Base-by-base conservation (phyloP, 768 basidiomycete species). In the Pholiota microspora region DNA sequence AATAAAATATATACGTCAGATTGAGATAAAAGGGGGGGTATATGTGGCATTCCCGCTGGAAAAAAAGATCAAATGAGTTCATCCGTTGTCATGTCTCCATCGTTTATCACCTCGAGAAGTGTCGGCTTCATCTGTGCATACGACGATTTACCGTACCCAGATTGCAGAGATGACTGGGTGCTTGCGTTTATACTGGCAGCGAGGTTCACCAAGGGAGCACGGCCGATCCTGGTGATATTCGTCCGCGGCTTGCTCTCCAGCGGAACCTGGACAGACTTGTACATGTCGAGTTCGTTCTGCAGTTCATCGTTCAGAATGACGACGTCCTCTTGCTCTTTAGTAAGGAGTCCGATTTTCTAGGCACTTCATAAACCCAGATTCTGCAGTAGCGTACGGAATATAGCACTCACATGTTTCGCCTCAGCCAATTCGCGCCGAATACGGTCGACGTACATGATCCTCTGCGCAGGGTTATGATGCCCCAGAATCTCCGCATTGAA, bases 401-500 rank as follows among this genome's bases (percentile, higher is more conserved):
- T n/a, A 35, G 23, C 24, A 71, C 86, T 55, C 57, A 91, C 93
- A 70, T 91, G 88, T 68, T 92, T 93, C 4, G 81, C 77, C 52
- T 92, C 85, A 2, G 90, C 83, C 46, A 95, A 72, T 65, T 96
- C 93, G 53, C 79, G 74, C 31, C 94, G 79, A 49, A 97, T 83
- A 51, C 85, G 79, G 55, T 95, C 94, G 13, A 97, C 84, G 61
- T 96, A 95, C 67, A 85, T 76, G 62, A 97, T 93, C 55, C 85
- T 82, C 69, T 96, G 94, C 1, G 84, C 83, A 7, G 90, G 89
- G 64, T 95, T 94, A 29, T 80, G 78, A 65, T 95, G 93, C 0
- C 91, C 84, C 15, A 94, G 72, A 54, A 96, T 88, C 66, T 94
- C 85, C 0, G 91, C 89, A 59, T 95, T 95, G 72, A 92, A 88